Conservation (phyloP, 2,329 filamentous ascomycete species). For the Alternaria rosae region DNA sequence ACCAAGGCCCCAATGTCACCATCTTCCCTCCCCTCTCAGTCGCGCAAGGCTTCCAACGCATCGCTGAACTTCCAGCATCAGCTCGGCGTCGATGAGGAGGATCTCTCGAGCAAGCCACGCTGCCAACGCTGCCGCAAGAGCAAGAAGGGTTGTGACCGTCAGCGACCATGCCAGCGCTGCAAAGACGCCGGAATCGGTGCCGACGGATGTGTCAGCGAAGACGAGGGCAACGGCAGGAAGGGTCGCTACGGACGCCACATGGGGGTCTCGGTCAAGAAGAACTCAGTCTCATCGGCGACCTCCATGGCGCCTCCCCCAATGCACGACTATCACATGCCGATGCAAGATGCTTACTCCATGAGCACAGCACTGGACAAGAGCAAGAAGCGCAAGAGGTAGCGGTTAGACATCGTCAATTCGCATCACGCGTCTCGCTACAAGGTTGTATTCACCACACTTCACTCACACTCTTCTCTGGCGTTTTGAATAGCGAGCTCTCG, state of each 20-base stretch:
- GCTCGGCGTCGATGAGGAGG: conserved; percentile 77
- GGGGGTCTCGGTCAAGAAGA: conserved; percentile 71
- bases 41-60: conserved; percentile 77
- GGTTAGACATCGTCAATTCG: not conserved
- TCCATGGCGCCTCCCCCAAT: conserved; percentile 48
- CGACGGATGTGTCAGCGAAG: conserved; percentile 95
- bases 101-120: conserved; percentile 92
- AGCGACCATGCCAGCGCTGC: conserved; percentile 93
- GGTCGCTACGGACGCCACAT: conserved; percentile 82
- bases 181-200: conserved; percentile 92
- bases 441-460: conserved; percentile 10
- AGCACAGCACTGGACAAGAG: conserved; percentile 60
- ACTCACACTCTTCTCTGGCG: conserved; percentile 7
- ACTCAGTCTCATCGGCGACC: conserved; percentile 18
- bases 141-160: conserved; percentile 98
- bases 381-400: conserved; percentile 73
- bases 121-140: conserved; percentile 99
- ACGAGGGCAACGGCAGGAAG: conserved; percentile 96
- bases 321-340: conserved; percentile 40
- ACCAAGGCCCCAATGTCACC: conserved; percentile 60
- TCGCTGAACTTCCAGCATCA: conserved; percentile 72
- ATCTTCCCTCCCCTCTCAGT: conserved; percentile 70
- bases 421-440: conserved; percentile 14
- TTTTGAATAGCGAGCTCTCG: conserved; percentile 24
- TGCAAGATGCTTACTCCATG: conserved; percentile 25